Evolutionary conservation across 2,329 filamentous ascomycete species (phyloP).

Genomic region (Arthrinium phaeospermum): DNA sequence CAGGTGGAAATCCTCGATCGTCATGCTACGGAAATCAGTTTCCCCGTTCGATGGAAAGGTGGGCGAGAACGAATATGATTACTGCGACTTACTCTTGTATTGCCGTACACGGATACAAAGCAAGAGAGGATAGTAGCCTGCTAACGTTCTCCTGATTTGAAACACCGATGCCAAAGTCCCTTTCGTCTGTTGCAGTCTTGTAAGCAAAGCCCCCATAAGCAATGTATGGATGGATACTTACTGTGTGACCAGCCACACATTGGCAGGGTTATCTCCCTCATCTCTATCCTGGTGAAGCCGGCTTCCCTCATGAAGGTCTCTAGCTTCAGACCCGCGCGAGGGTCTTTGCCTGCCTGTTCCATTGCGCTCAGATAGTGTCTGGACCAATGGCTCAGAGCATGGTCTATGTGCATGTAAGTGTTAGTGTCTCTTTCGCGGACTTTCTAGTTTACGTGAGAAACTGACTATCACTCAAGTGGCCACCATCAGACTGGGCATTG

Average conservation of each 20-base stretch:
- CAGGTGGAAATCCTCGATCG: constrained; percentile 61
- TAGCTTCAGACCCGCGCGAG: constrained; percentile 66
- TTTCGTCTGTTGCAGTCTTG: constrained; percentile 47
- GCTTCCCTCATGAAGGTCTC: constrained; percentile 62
- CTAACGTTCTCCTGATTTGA: constrained; percentile 61
- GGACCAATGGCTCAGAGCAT: constrained; percentile 73
- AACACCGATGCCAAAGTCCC: constrained; percentile 58
- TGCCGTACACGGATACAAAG: constrained; percentile 62
- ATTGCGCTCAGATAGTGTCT: constrained; percentile 66
- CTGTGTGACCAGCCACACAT: constrained; percentile 73
- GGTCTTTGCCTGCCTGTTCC: constrained; percentile 66
- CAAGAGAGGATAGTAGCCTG: constrained; percentile 59
- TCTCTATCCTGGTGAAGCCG: constrained; percentile 73
- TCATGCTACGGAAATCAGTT: constrained; percentile 43
- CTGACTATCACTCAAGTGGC: constrained; percentile 70
- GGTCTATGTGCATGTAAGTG: constrained; percentile 47
- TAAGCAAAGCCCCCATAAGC: constrained; percentile 23
- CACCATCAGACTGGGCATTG: constrained; percentile 85
- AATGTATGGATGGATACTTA: constrained; percentile 43
- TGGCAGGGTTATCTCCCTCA: constrained; percentile 66
- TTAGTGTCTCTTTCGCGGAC: constrained; percentile 25
- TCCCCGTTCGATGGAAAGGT: constrained; percentile 21
- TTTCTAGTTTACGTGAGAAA: constrained; percentile 4
- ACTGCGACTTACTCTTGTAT: constrained; percentile 48
- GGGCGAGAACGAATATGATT: background rate